Base-by-base conservation (phyloP, 495 filamentous ascomycete genomes). In the Penicillium cataractarum region DNA sequence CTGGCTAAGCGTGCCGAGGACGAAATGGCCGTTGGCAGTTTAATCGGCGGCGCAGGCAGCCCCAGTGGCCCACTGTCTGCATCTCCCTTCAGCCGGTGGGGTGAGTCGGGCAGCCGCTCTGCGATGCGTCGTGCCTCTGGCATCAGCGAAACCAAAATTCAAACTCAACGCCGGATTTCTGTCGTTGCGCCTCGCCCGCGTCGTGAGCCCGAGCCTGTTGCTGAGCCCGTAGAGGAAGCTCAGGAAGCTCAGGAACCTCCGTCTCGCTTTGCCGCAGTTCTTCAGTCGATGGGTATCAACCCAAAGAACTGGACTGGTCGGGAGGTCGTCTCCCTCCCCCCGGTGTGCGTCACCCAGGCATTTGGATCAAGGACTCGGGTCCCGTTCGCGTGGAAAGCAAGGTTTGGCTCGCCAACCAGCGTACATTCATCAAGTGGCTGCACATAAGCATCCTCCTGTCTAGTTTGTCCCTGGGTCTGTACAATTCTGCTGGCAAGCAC, bases 391-490 rank as follows among this genome's bases (percentile, higher is more conserved):
- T 99, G 40, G 95, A 99, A 76, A 91, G 91, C 42, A 99, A 99
- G 76, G 94, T 99, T 6, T 99, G 95, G 93, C 89, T 99, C 35
- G 95, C 95, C 52, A 99, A 99, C 72, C 92, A 99, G 78, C 87
- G 95, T 49, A 99, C 95, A 0, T 99, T 97, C 69, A 86, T 99
- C 73, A 97, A 97, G 73, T 99, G 95, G 95, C 90, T 97, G 74
- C 93, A 98, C 71, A 90, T 98, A 65, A 89, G 86, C 56, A 83
- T 99, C 26, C 81, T 98, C 29, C 85, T 98, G 8, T 92, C 92
- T 10, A 87, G 86, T 26, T 74, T 99, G 31, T 90, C 91, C 3
- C 78, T 99, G 26, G 91, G 88, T 42, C 78, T 99, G 32, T 97
- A 93, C 76, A 95, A 93, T 68, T 92, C 95, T 0, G 89, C 93